A percentile compares a stretch with the other conserved stretches of the same genome.
Conservation (phyloP, 768 basidiomycete genomes). For the Panus rudis region DNA sequence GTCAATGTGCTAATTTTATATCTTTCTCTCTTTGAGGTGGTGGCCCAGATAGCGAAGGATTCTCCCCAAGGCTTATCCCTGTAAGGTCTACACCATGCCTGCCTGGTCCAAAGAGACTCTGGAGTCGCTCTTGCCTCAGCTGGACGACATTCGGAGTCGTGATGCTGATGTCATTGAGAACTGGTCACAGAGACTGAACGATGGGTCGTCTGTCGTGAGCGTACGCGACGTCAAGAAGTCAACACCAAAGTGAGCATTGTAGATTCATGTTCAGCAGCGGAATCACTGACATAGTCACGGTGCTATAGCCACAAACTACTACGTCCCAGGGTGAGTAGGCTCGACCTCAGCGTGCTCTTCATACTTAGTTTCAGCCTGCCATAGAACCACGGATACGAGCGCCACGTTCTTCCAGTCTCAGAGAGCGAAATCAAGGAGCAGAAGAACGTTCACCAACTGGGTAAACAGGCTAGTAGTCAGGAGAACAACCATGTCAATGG, state of each 20-base stretch:
- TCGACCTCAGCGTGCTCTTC: not conserved
- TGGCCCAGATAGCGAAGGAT: no score
- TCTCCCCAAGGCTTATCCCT: no score
- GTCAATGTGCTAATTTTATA: no score
- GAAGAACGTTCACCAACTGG: not conserved
- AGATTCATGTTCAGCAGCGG: no score
- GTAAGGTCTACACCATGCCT: no score
- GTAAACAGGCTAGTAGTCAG: not conserved
- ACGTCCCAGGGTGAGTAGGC: slow-evolving; percentile 1
- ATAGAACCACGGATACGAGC: slow-evolving; percentile 17
- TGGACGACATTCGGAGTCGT: no score
- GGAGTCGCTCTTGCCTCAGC: no score
- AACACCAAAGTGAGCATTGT: slow-evolving; percentile 8
- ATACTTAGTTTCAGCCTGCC: not conserved
- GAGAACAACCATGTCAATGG: not conserved
- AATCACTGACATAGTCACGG: not conserved
- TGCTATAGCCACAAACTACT: slow-evolving; percentile 6
- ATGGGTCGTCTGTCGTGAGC: slow-evolving; percentile 3
- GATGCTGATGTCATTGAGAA: no score
- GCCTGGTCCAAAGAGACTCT: no score
- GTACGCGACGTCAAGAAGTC: slow-evolving; percentile 17
- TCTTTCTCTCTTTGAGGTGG: no score
- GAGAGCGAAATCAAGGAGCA: slow-evolving; percentile 13
- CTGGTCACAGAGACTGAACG: slow-evolving; percentile 7
- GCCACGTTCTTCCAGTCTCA: slow-evolving; percentile 13